Percentiles rank a stretch among this genome's conserved stretches.
Conservation (phyloP, 306 rosid species). For the Pterocarpus santalinus region DNA sequence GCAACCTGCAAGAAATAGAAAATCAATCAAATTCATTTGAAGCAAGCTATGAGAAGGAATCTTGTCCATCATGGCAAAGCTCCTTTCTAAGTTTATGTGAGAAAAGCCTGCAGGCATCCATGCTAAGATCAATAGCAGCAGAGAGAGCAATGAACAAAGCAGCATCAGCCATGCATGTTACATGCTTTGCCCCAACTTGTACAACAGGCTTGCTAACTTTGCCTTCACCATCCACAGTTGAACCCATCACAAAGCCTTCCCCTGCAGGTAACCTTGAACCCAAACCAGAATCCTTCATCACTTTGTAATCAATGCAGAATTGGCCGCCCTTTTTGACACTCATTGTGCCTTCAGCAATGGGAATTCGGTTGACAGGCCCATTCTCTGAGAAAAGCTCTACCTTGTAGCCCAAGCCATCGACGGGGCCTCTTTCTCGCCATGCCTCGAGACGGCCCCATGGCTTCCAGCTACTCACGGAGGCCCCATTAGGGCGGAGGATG, state of each 20-base stretch:
- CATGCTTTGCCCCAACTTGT: slow-evolving; percentile 79
- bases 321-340: slow-evolving; percentile 75
- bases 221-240: slow-evolving; percentile 86
- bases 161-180: slow-evolving; percentile 84
- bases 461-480: slow-evolving; percentile 81
- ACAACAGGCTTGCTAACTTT: slow-evolving; percentile 81
- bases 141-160: slow-evolving; percentile 79
- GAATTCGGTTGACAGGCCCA: slow-evolving; percentile 58
- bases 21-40: background rate
- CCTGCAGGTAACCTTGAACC: slow-evolving; percentile 55
- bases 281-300: slow-evolving; percentile 55
- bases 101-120: slow-evolving; percentile 88
- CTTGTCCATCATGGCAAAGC: slow-evolving; percentile 69
- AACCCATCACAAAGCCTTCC: slow-evolving; percentile 83
- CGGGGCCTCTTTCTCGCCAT: slow-evolving; percentile 87
- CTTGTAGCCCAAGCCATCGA: slow-evolving; percentile 86
- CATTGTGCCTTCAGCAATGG: slow-evolving; percentile 82
- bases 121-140: slow-evolving; percentile 88
- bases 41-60: slow-evolving; percentile 43
- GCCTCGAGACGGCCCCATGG: slow-evolving; percentile 96
- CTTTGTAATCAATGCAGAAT: slow-evolving; percentile 72
- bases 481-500: slow-evolving; percentile 80
- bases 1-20: slow-evolving; percentile 5
- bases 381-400: slow-evolving; percentile 74
- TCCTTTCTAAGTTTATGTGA: slow-evolving; percentile 80